These are phyloP conservation scores for Neurospora cerealis DNA, from an alignment of 495 filamentous ascomycete species.

Conservation along the genomic window DNA sequence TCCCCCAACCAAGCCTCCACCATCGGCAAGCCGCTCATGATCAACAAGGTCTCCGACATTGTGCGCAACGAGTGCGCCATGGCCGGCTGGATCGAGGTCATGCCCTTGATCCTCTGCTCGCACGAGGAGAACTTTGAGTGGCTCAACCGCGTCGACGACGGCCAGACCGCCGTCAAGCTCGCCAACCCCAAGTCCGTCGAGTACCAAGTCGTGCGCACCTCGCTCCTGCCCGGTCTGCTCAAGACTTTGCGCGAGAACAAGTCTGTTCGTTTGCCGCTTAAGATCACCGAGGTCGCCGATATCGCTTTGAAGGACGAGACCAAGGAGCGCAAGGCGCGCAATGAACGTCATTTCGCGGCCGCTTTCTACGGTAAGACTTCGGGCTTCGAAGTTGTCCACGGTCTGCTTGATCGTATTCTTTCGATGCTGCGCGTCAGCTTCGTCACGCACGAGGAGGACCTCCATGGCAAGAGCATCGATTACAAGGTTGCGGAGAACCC, in stretches of 20 bases:
- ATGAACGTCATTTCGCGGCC: constrained; percentile 92
- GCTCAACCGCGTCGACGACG: constrained; percentile 87
- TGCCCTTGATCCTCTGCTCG: constrained; percentile 94
- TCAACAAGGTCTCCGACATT: constrained; percentile 94
- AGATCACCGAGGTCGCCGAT: constrained; percentile 88
- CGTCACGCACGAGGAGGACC: constrained; percentile 61
- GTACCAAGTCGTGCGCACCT: constrained; percentile 93
- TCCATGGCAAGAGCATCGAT: constrained; percentile 40
- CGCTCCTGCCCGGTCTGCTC: constrained; percentile 76
- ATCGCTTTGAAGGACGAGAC: constrained; percentile 77
- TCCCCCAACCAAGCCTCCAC: constrained; percentile 77
- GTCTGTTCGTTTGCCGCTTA: constrained; percentile 76
- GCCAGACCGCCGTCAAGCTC: constrained; percentile 73
- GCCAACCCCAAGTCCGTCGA: constrained; percentile 94
- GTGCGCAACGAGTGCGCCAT: constrained; percentile 83
- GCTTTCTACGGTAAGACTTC: constrained; percentile 91
- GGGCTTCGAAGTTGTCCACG: constrained; percentile 94
- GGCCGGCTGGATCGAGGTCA: constrained; percentile 92
- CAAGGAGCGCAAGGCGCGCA: constrained; percentile 73
- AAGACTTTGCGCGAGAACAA: constrained; percentile 97
- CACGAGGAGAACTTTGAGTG: constrained; percentile 98
- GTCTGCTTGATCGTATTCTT: constrained; percentile 83
- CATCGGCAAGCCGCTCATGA: constrained; percentile 72
- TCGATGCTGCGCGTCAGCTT: constrained; percentile 82
- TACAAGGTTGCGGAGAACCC: constrained; percentile 41